A percentile compares a stretch with the other conserved stretches of the same genome.
Conservation (phyloP, 1,139 yeast genomes). For the Petasospora rhodanensis region DNA sequence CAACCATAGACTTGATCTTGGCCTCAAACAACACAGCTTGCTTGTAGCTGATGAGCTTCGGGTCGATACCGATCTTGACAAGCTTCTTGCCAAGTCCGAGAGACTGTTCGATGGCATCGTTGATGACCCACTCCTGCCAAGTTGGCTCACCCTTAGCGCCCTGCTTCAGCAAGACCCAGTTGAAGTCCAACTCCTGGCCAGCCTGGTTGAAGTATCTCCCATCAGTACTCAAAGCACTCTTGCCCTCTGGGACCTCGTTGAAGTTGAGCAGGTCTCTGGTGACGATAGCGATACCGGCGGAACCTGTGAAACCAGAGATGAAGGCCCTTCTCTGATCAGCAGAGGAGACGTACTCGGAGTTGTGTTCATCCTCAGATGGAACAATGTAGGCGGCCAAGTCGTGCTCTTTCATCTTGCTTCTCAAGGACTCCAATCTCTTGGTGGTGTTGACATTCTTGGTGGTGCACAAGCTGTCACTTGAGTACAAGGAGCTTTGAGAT, state of each 20-base stretch:
- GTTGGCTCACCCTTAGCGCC: conserved; percentile 70
- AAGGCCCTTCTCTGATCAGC: conserved; percentile 82
- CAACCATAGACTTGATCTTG: conserved; percentile 29
- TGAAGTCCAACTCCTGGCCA: conserved; percentile 75
- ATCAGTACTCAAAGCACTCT: conserved; percentile 85
- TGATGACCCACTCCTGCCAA: conserved; percentile 85
- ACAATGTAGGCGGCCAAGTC: conserved; percentile 75
- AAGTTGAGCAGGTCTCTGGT: conserved; percentile 57
- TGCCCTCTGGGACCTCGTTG: conserved; percentile 36
- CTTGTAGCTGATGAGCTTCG: conserved; percentile 59
- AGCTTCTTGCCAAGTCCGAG: conserved; percentile 32
- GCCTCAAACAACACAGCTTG: conserved; percentile 34
- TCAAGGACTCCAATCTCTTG: conserved; percentile 54
- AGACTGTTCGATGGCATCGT: conserved; percentile 56
- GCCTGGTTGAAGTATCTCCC: conserved; percentile 96
- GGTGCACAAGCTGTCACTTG: conserved; percentile 34
- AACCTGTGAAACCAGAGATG: conserved; percentile 88
- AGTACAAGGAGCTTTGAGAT: conserved; percentile 32
- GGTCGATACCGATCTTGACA: conserved; percentile 47
- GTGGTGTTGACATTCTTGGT: conserved; percentile 50
- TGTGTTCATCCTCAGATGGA: conserved; percentile 93
- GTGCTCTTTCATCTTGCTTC: conserved; percentile 59
- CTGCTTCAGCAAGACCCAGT: conserved; percentile 82
- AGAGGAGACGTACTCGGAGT: conserved; percentile 79
- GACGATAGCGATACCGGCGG: conserved; percentile 90